Base-by-base conservation (phyloP, 2,329 filamentous ascomycete genomes). In the Xylariomycetidae sp. region DNA sequence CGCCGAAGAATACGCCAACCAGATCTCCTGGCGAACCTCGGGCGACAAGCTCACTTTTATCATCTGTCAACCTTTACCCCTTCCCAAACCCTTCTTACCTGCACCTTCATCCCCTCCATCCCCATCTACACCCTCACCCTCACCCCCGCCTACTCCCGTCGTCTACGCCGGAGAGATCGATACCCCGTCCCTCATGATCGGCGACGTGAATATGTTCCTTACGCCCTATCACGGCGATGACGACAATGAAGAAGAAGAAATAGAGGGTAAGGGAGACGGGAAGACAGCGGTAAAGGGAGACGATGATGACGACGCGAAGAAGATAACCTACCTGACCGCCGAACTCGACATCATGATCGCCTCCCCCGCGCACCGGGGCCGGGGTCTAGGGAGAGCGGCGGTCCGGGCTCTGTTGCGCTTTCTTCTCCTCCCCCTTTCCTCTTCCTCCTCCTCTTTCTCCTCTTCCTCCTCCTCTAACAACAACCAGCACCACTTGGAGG, bases 11-110 rank as follows among this genome's bases (percentile, higher is more conserved):
- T 88, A 92, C 59, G 75, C 78, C 31, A 97, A 96, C 80, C 90
- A 96, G 59, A 64, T 66, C n/a, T 87, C 80, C 44, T 97, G 90
- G 90, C 80, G 88, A 23, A 66, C 65, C 14, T 85, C 92, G 26
- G 61, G 66, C 16, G 89, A 97, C 62, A 97, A 97, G 63, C 61
- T 97, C 41, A 97, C 90, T 0, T 97, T 96, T 49, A 95, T 97
- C 56, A 62, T 85, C 34, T 95, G 88, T 54, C 63, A 69, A 8
- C 72, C 77, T 0, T n/a, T n/a, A 39, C 56, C 1, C 13, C 15
- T 17, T 12, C n/a, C 20, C n/a, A 23, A 23, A 23, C 20, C 20
- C n/a, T 23, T 8, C 20, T n/a, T n/a, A n/a, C n/a, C n/a, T n/a
- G n/a, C n/a, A n/a, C n/a, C n/a, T n/a, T n/a, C n/a, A n/a, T n/a